Evolutionary conservation across 2,329 filamentous ascomycete genomes (phyloP), one percentile per base, ranked within the genome.

Genomic region (Aspergillus ibericus): DNA sequence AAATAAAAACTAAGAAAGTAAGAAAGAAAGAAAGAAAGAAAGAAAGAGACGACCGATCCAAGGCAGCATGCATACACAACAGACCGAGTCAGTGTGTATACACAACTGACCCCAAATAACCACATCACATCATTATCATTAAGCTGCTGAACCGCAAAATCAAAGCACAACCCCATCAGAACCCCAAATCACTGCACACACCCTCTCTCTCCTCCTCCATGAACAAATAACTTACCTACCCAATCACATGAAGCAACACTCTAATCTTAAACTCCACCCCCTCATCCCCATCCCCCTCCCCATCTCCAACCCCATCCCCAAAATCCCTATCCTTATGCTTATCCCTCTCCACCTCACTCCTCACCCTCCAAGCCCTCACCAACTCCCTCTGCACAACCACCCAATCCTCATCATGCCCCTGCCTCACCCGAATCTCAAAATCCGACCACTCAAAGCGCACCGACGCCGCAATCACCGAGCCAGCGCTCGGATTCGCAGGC

Each of bases 401-500:
- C 59, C 55, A 64, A 35, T 69, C 68, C 9, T 55, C 16, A 15
- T 68, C 59, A 12, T 56, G 49, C 1, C 59, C 66, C 40, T 48
- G 60, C 9, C 68, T 63, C 1, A 70, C 56, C 6, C 63, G 55
- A 32, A 68, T 63, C 22, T 58, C 58, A 12, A 65, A 62, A 4
- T 46, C 53, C 0, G 66, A 63, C 68, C 66, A 70, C 13, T 61
- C 56, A 9, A 67, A 60, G 20, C 48, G 63, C 5, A 70, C 58
- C 1, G 68, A 69, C 15, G 62, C 66, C 5, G 59, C 54, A 3
- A 65, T 47, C 1, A 20, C 18, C 32, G 47, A 60, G 16, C 44
- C 22, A 7, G 50, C 25, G 9, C 34, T 4, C 47, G 20, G 15
- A 25, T 4, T 25, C n/a, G n/a, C n/a, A n/a, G 36, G 8, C 12